Evolutionary conservation across 2,329 filamentous ascomycete genomes (phyloP), one percentile per base, ranked within the genome.

Genomic region (Monilinia fructicola): DNA sequence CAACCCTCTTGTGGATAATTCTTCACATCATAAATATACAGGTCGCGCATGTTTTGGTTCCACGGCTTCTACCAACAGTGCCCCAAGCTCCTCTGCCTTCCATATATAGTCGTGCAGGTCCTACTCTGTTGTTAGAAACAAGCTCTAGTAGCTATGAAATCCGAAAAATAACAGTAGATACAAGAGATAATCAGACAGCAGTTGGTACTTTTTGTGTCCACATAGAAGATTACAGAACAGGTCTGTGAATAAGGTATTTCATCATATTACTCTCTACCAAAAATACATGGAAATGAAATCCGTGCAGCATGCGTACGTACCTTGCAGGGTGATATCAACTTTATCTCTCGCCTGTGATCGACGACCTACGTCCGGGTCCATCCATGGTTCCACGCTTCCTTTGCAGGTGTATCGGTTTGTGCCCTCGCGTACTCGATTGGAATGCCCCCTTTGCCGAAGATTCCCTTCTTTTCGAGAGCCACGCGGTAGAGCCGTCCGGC

Each of bases 341-440:
- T 42, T 42, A 16, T 42, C 12, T 16, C 16, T 42, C 14, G 12
- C 40, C 40, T 42, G 16, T 16, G 40, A 42, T 5, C 12, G 12
- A 2, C 40, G 40, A 16, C 11, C 46, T 16, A 23, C 23, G 26
- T 76, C 79, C 89, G 85, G 81, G 88, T 96, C 95, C 95, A 99
- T 16, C 82, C 89, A 79, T 96, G 88, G 80, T 98, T 95, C 93
- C 94, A 99, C n/a, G 92, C 87, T 72, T 89, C 86, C 75, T 83
- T 87, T 71, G 89, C 86, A 9, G 94, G 94, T 60, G 86, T 92
- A 76, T 98, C 94, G 42, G 91, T 94, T 84, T 97, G 90, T 70
- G 86, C 82, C 71, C 91, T 82, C 38, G 90, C 90, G 82, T 97
- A 97, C 83, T 99, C 95, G 74, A 98, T 93, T 18, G 95, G 95